These are phyloP conservation scores for Neofusicoccum umdonicola DNA, from an alignment of 2,329 filamentous ascomycete species.

Conservation along the genomic window DNA sequence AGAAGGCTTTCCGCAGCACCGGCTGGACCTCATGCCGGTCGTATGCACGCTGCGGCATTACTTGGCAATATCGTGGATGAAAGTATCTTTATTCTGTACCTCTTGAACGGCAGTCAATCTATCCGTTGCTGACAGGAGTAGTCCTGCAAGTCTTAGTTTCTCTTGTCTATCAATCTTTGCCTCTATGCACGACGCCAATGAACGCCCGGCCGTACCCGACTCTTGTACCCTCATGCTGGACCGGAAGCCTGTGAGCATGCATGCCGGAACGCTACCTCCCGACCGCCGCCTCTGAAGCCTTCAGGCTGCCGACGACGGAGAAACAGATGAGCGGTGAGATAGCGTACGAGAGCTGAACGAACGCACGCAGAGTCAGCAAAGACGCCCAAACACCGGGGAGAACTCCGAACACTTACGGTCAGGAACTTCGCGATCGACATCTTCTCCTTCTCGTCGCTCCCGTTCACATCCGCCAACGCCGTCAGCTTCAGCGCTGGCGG, in stretches of 20 bases:
- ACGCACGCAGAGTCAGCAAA: neutral
- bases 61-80: too few relatives aligned
- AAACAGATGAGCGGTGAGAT: constrained; percentile 46
- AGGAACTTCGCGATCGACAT: constrained; percentile 55
- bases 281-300: constrained; percentile 37
- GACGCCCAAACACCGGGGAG: neutral
- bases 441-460: constrained; percentile 48
- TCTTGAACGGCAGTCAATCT: too few relatives aligned
- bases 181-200: neutral
- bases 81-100: too few relatives aligned
- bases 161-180: neutral
- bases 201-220: neutral
- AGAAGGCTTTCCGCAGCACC: too few relatives aligned
- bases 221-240: too few relatives aligned
- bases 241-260: neutral
- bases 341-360: constrained; percentile 39
- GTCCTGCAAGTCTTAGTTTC: too few relatives aligned
- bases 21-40: too few relatives aligned
- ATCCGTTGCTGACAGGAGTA: too few relatives aligned
- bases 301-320: constrained; percentile 43
- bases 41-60: too few relatives aligned
- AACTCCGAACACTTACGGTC: constrained; percentile 35
- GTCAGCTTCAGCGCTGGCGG: constrained; percentile 56
- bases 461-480: constrained; percentile 51
- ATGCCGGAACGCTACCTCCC: neutral